These are phyloP conservation scores for Coccomyxa sp. DNA, from an alignment of 139 green algal genomes.

Conservation along the genomic window DNA sequence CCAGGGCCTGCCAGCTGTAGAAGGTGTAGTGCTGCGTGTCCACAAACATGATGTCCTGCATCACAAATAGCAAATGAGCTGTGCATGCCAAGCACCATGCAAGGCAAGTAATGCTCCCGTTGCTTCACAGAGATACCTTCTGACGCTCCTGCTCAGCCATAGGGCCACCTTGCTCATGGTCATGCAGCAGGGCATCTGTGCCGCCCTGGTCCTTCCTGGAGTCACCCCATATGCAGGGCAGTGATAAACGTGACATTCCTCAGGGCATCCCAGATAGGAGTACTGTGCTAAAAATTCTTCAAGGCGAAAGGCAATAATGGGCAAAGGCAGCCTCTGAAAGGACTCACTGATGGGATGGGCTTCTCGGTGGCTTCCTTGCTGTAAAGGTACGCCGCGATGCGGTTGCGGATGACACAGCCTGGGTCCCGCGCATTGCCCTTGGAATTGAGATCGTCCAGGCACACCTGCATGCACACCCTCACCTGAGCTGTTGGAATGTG, in stretches of 20 bases:
- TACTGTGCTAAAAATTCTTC: neutral
- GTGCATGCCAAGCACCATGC: no score
- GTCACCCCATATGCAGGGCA: neutral
- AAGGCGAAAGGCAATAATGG: neutral
- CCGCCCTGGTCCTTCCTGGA: neutral
- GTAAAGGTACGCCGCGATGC: neutral
- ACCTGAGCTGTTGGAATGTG: no score
- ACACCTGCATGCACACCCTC: no score
- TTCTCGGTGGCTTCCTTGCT: neutral
- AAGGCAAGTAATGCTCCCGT: neutral
- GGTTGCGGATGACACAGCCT: neutral
- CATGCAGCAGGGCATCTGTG: no score
- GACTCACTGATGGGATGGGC: neutral
- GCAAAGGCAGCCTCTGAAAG: neutral
- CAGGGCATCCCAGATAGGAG: neutral
- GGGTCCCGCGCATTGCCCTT: no score
- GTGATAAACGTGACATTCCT: neutral
- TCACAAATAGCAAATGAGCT: no score
- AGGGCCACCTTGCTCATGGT: neutral
- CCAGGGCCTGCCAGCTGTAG: no score
- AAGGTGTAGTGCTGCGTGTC: neutral
- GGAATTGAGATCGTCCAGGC: no score
- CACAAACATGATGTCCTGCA: neutral
- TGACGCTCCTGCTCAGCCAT: neutral
- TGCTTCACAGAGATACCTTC: neutral